Base-by-base conservation (phyloP, 257 asterid genomes). In the Paraleonurus japonicus region DNA sequence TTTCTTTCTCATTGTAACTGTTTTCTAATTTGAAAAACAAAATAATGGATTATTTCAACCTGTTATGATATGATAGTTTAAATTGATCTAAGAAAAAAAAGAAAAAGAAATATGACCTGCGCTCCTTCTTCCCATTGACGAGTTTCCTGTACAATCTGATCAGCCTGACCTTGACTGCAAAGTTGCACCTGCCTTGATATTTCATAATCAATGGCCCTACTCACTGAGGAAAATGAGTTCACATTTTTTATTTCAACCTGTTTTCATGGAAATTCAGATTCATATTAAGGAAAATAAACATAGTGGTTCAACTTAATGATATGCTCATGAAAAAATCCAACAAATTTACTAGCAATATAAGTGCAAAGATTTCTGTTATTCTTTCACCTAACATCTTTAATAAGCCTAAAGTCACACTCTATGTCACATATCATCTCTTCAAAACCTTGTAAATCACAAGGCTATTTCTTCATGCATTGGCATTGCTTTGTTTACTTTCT, bases 91-190 rank as follows among this genome's bases (percentile, higher is more conserved):
- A 23, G 55, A 72, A 16, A 60, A 16, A 60, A 65, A 33, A 71
- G 12, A 33, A 65, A 84, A 59, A 69, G 48, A 65, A 45, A 81
- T 65, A 50, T 78, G 79, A 94, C 98, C 99, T 94, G 99, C 82
- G 96, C 84, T 37, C 98, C 96, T 80, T 95, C 99, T 76, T 95
- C 99, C 99, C 98, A 95, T 33, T 85, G 93, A 60, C 99, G 96
- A 83, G 99, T 95, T 82, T 95, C 99, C 81, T 79, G 98, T 68
- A 89, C 96, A 80, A 95, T 92, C 76, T 89, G 83, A 81, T 88
- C 87, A 53, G 82, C 85, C 83, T 85, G 88, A 59, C 96, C 96
- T 87, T 91, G 86, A 81, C 57, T 77, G 83, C 88, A 95, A 35
- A 91, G 98, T 20, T 57, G 83, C 30, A 71, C 98, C 87, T 92